Conservation (phyloP, 148 eudicot genomes). For the Oxyria digyna region DNA sequence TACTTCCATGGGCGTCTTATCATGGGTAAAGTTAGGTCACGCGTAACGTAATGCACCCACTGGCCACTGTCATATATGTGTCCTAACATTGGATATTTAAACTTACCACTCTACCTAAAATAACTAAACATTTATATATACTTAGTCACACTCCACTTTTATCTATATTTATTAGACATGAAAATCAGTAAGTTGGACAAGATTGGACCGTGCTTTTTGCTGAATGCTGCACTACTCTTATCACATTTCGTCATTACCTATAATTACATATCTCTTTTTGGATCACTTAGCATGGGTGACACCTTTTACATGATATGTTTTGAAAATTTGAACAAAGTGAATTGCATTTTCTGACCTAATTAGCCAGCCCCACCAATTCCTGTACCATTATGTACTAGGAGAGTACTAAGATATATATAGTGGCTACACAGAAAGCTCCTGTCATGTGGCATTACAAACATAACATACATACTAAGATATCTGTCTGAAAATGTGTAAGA, state of each 20-base stretch:
- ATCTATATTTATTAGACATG: background rate
- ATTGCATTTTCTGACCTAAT: constrained; percentile 7
- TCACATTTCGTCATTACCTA: background rate
- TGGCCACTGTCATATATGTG: background rate
- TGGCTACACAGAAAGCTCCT: background rate
- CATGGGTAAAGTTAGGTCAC: constrained; percentile 6
- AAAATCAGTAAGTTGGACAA: background rate
- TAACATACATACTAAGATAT: background rate
- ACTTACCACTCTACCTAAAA: background rate
- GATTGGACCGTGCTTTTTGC: background rate
- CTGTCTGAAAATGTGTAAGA: constrained; percentile 16
- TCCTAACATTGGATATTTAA: background rate
- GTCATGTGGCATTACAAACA: no score
- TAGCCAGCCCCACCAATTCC: background rate
- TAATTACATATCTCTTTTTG: background rate
- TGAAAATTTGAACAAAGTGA: background rate
- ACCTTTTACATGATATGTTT: background rate
- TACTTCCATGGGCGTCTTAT: background rate
- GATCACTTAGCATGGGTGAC: background rate
- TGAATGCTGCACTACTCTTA: background rate
- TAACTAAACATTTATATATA: background rate
- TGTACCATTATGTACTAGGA: constrained; percentile 1
- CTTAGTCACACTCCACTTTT: constrained; percentile 6
- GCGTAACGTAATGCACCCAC: background rate
- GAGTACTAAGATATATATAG: background rate